Evolutionary conservation across 257 asterid species (phyloP).

Genomic region (Primulina huaijiensis): DNA sequence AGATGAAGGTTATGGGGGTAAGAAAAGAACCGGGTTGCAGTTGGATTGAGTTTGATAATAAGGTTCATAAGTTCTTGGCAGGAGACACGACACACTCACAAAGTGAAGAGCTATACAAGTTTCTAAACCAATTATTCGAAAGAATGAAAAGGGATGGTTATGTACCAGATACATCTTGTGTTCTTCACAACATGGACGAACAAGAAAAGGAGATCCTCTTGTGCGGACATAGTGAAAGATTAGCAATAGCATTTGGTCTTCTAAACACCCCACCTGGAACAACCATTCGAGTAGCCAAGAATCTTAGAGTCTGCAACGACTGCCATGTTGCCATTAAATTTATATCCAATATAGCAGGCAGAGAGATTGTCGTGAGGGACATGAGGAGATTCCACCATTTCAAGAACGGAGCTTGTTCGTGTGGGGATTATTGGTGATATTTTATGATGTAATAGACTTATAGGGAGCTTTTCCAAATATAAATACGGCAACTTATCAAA

Average conservation of each 20-base stretch:
- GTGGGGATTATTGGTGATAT: conserved; percentile 87
- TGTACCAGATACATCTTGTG: conserved; percentile 80
- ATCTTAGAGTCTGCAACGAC: conserved; percentile 81
- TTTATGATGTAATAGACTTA: neutral
- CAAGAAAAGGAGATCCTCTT: conserved; percentile 66
- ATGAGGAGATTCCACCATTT: conserved; percentile 85
- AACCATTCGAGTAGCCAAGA: conserved; percentile 70
- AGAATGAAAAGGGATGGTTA: conserved; percentile 74
- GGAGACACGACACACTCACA: conserved; percentile 69
- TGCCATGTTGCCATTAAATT: conserved; percentile 79
- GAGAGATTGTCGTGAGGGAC: conserved; percentile 88
- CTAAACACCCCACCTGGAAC: conserved; percentile 67
- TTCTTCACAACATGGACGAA: conserved; percentile 79
- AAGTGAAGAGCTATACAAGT: conserved; percentile 52
- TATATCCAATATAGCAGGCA: conserved; percentile 56
- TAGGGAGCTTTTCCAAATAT: no score
- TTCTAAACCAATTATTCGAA: conserved; percentile 38
- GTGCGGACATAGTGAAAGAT: conserved; percentile 83
- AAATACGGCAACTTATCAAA: no score
- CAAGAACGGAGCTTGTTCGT: conserved; percentile 73
- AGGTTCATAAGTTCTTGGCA: conserved; percentile 75
- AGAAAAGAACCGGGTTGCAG: conserved; percentile 87
- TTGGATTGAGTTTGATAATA: conserved; percentile 65
- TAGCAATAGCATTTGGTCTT: conserved; percentile 85
- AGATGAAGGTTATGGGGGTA: conserved; percentile 64